These are phyloP conservation scores for Blepharisma japonicum DNA, from an alignment of 73 alveolate genomes.

Conservation along the genomic window DNA sequence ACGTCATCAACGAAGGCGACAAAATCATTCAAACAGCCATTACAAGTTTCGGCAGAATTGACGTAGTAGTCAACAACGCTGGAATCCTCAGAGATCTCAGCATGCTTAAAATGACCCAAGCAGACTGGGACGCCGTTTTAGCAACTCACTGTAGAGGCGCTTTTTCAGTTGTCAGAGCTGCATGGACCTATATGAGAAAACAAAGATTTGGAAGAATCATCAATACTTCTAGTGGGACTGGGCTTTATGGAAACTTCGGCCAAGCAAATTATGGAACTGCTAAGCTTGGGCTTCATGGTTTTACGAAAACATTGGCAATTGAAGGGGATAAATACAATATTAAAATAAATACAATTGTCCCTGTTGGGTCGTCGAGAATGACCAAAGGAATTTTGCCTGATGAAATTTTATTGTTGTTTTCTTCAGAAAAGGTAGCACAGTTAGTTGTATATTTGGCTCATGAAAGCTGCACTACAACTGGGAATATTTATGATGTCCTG, in stretches of 20 bases:
- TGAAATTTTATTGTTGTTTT: constrained; percentile 37
- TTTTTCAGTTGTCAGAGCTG: constrained; percentile 73
- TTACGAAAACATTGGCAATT: constrained; percentile 85
- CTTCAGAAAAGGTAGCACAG: constrained; percentile 78
- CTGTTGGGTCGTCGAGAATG: constrained; percentile 93
- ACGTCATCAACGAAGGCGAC: constrained; percentile 91
- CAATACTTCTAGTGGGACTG: constrained; percentile 86
- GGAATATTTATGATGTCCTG: constrained; percentile 57
- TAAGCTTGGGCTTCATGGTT: constrained; percentile 86
- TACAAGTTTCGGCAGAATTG: constrained; percentile 80
- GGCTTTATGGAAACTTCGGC: constrained; percentile 92
- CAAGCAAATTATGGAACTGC: constrained; percentile 88
- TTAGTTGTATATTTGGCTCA: constrained; percentile 72
- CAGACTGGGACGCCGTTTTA: constrained; percentile 84
- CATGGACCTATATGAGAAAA: constrained; percentile 69
- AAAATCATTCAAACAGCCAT: constrained; percentile 92
- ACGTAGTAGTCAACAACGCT: constrained; percentile 92
- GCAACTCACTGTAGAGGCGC: constrained; percentile 34
- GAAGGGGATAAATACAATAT: constrained; percentile 91
- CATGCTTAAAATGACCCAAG: constrained; percentile 83
- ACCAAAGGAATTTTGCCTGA: constrained; percentile 71
- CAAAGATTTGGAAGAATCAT: constrained; percentile 82
- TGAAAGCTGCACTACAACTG: constrained; percentile 56
- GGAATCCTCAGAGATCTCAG: constrained; percentile 95
- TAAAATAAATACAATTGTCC: constrained; percentile 82